A percentile compares a stretch with the other conserved stretches of the same genome.
Conservation (phyloP, 805 yeast genomes). For the Candida incommunis region DNA sequence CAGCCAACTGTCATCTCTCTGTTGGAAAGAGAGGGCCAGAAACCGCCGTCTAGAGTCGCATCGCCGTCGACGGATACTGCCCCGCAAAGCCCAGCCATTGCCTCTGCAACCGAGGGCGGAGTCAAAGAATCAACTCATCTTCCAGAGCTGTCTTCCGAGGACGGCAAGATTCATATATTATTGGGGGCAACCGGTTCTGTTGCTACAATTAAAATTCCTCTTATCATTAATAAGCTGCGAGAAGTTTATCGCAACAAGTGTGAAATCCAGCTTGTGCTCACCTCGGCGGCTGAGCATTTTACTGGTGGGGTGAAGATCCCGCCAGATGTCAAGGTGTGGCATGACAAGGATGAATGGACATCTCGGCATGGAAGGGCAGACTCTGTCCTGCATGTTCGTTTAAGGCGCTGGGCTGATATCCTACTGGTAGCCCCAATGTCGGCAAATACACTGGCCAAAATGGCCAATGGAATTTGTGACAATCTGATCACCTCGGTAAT, state of each 20-base stretch:
- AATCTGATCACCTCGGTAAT: constrained; percentile 78
- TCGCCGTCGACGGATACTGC: background rate
- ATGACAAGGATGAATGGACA: constrained; percentile 87
- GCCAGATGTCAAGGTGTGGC: constrained; percentile 71
- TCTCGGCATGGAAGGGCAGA: constrained; percentile 67
- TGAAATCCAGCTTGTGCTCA: constrained; percentile 73
- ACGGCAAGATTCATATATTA: constrained; percentile 73
- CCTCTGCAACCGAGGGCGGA: background rate
- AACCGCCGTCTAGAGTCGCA: background rate
- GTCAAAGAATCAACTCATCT: background rate
- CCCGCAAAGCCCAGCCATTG: background rate
- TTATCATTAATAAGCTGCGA: constrained; percentile 74
- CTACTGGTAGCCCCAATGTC: constrained; percentile 85
- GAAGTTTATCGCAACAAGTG: constrained; percentile 61
- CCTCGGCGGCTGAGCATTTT: constrained; percentile 27
- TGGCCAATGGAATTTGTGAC: constrained; percentile 83
- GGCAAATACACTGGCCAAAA: constrained; percentile 83
- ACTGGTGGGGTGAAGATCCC: constrained; percentile 19
- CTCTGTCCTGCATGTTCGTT: constrained; percentile 82
- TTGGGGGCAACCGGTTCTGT: constrained; percentile 94
- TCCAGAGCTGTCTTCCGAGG: background rate
- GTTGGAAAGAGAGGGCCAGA: background rate
- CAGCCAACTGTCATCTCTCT: background rate
- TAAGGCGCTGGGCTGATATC: constrained; percentile 94
- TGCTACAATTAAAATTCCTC: constrained; percentile 87